Evolutionary conservation across 352 stramenopile genomes (phyloP).

Genomic region (Globisporangium megalacanthum): DNA sequence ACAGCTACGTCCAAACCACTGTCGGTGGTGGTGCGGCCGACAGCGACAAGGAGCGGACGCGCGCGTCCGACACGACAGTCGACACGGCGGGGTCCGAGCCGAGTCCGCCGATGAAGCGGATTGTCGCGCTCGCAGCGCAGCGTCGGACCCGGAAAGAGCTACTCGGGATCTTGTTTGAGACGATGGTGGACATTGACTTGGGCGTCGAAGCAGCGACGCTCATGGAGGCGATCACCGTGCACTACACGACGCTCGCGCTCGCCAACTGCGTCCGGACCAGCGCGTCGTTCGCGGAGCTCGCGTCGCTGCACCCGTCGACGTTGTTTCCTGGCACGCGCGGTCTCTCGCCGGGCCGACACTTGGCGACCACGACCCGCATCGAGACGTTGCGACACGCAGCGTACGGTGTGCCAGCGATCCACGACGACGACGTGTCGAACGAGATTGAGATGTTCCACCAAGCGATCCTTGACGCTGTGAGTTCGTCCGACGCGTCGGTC

Average conservation of each 20-base stretch:
- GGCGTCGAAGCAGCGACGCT: constrained; percentile 47
- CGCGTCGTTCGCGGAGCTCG: constrained; percentile 65
- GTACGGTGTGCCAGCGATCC: constrained; percentile 61
- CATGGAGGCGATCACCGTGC: constrained; percentile 44
- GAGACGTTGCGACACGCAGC: constrained; percentile 68
- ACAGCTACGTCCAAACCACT: constrained; percentile 1
- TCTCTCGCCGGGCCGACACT: constrained; percentile 67
- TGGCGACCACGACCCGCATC: constrained; percentile 76
- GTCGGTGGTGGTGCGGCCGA: neutral
- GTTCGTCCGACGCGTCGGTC: constrained; percentile 49
- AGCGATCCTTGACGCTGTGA: constrained; percentile 56
- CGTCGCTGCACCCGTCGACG: constrained; percentile 64
- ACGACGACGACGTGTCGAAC: constrained; percentile 39
- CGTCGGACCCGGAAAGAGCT: constrained; percentile 41
- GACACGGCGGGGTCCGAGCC: constrained; percentile 8
- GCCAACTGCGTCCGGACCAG: constrained; percentile 43
- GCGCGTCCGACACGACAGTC: constrained; percentile 11
- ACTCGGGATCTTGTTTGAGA: constrained; percentile 63
- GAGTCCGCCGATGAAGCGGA: constrained; percentile 28
- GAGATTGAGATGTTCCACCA: constrained; percentile 67
- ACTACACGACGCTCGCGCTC: constrained; percentile 51
- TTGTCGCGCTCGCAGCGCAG: constrained; percentile 49
- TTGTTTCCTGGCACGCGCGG: constrained; percentile 71
- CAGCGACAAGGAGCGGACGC: neutral
- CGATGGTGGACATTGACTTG: constrained; percentile 72